Base-by-base conservation (phyloP, 176 grass and related monocot genomes). In the Eleusine indica region DNA sequence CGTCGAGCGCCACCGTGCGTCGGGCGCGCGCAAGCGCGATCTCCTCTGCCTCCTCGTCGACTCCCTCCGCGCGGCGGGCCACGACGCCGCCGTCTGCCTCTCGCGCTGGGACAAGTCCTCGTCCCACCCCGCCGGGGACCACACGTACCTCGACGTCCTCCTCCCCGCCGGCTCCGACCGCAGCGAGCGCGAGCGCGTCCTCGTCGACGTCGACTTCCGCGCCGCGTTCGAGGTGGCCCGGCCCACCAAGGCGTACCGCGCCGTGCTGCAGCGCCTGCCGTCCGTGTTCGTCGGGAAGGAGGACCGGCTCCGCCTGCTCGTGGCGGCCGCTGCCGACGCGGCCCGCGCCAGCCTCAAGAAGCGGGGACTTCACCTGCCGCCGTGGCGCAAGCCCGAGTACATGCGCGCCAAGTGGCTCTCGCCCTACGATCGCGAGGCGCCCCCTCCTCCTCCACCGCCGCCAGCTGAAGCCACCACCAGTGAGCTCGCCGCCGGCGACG, bases 321-420 rank as follows among this genome's bases (percentile, higher is more conserved):
- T 98, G 14, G 83, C 91, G 49, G 76, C 87, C 4, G 87, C 85
- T 43, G 90, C 87, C 0, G 93, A 96, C 77, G 91, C 91, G 0
- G 91, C 91, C 2, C 85, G 82, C 72, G 85, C 80, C 73, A 96
- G 93, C 83, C 86, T 99, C 0, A 93, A 80, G 83, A 96, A 99
- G 85, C 92, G 92, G 79, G 93, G 91, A 21, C 86, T 99, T 10
- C 88, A 93, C 76, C 77, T 99, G 0, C 81, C 93, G 7, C 96
- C 96, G 3, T 99, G 96, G 96, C 80, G 96, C 64, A 95, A 96
- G 77, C 85, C 78, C 1, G 93, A 96, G 86, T 99, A 99, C 87
- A 99, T 99, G 91, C 86, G 91, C 52, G 88, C 93, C 80, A 99
- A 94, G 85, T 99, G 96, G 96, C 91, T 99, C 7, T 91, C 96